Evolutionary conservation across 208 protist species (phyloP).

Genomic region (Trypanosoma cruzi): DNA sequence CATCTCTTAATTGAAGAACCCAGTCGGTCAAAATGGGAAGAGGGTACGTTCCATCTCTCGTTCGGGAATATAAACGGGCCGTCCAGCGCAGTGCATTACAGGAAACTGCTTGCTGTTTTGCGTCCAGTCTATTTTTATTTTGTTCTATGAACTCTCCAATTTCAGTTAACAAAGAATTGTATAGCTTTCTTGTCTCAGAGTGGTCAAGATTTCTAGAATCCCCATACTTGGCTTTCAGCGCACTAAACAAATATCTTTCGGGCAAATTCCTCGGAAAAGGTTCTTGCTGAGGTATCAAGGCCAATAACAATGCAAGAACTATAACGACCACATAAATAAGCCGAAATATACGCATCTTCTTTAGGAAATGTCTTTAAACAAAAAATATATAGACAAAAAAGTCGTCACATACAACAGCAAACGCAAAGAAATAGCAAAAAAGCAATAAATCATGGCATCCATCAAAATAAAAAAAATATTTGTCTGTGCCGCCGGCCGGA

Average conservation of each 20-base stretch:
- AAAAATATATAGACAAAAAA: too few species aligned
- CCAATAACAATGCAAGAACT: background rate
- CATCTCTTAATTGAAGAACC: slow-evolving; percentile 60
- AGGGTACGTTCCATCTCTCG: slow-evolving; percentile 42
- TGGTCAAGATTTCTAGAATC: slow-evolving; percentile 42
- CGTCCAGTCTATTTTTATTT: background rate
- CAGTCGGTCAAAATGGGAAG: slow-evolving; percentile 31
- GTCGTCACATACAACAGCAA: too few species aligned
- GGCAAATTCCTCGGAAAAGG: background rate
- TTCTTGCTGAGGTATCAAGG: background rate
- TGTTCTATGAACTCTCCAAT: slow-evolving; percentile 24
- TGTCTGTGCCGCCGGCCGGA: too few species aligned
- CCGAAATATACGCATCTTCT: background rate
- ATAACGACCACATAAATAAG: background rate
- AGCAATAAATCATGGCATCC: too few species aligned
- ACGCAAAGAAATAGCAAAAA: too few species aligned
- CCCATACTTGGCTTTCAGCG: slow-evolving; percentile 37
- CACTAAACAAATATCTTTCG: slow-evolving; percentile 21
- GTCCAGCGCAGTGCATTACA: slow-evolving; percentile 49
- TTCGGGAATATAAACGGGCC: slow-evolving; percentile 52
- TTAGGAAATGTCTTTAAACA: too few species aligned
- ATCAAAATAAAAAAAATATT: too few species aligned
- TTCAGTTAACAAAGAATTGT: slow-evolving; percentile 41
- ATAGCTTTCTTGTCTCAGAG: slow-evolving; percentile 41
- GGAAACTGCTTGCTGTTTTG: slow-evolving; percentile 22